phyloP scores from a whole-genome alignment of 768 basidiomycete genomes.

The Gloeopeniophorella convolvens region DNA sequence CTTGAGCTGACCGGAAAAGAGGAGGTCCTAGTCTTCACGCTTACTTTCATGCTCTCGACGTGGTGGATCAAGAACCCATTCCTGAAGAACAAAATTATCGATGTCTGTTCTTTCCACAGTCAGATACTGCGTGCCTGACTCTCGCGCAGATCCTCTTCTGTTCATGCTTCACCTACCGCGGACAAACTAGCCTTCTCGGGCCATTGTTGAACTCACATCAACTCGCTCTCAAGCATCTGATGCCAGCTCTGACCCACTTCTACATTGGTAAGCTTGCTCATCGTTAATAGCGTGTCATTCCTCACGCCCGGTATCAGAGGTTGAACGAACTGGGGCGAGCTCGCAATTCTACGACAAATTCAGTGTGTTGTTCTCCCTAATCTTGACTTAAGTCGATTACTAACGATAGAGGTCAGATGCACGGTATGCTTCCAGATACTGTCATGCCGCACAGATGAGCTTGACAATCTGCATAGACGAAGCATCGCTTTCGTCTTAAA shows the following conservation, averaged over 20 bases:
- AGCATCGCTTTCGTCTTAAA: constrained; percentile 86
- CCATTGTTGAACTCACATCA: constrained; percentile 79
- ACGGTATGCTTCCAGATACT: constrained; percentile 31
- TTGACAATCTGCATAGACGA: constrained; percentile 40
- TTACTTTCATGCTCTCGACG: constrained; percentile 90
- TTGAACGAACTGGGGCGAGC: constrained; percentile 94
- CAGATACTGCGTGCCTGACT: constrained; percentile 1
- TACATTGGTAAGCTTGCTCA: constrained; percentile 67
- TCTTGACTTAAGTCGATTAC: neutral
- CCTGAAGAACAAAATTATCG: constrained; percentile 92
- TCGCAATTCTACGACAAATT: constrained; percentile 99
- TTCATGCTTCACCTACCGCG: constrained; percentile 54
- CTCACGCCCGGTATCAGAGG: constrained; percentile 49
- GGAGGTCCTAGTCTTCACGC: constrained; percentile 77
- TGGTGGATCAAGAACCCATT: constrained; percentile 99
- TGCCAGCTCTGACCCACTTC: constrained; percentile 88
- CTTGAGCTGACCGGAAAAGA: constrained; percentile 80
- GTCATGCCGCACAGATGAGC: neutral
- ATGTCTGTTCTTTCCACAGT: constrained; percentile 42
- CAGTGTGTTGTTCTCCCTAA: constrained; percentile 44
- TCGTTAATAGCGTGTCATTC: neutral
- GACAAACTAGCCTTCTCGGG: constrained; percentile 74
- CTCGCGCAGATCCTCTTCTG: constrained; percentile 60
- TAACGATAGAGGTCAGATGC: constrained; percentile 37
- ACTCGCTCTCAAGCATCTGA: constrained; percentile 80